Conservation (phyloP, 2,329 filamentous ascomycete species). For the Exophiala oligosperma region DNA sequence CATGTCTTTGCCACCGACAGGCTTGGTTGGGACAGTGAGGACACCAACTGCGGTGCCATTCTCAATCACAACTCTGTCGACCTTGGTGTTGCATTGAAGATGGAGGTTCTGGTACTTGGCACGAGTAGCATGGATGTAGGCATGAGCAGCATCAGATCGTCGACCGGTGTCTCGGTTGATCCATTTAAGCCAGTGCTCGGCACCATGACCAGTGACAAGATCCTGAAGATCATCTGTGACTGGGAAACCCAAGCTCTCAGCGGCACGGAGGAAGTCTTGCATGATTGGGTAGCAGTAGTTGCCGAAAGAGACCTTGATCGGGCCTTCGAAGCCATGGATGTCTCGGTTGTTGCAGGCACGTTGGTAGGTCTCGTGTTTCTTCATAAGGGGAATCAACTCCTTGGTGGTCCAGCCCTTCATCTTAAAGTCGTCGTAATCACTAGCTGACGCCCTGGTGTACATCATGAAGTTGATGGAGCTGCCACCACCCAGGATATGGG, state of each 20-base stretch:
- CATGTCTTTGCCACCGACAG: conserved; percentile 54
- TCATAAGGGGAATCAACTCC: conserved; percentile 74
- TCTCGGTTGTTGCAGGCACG: conserved; percentile 60
- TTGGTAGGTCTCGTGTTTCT: conserved; percentile 79
- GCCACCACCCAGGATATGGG: conserved; percentile 70
- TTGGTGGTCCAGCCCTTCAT: conserved; percentile 77
- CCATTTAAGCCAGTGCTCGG: conserved; percentile 84
- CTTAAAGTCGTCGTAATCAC: conserved; percentile 71
- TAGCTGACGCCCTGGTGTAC: conserved; percentile 14
- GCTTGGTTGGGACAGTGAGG: conserved; percentile 69
- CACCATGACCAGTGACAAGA: conserved; percentile 60
- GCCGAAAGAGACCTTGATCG: conserved; percentile 79
- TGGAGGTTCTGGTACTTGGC: conserved; percentile 70
- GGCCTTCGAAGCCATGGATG: conserved; percentile 74
- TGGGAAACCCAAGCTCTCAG: conserved; percentile 72
- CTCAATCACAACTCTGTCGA: conserved; percentile 74
- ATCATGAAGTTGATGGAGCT: conserved; percentile 79
- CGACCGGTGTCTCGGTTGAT: conserved; percentile 69
- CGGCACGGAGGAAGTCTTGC: conserved; percentile 74
- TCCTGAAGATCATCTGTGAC: conserved; percentile 76
- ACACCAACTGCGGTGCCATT: conserved; percentile 71
- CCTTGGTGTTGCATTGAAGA: conserved; percentile 72
- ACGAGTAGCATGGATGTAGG: conserved; percentile 74
- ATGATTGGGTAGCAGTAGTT: conserved; percentile 81
- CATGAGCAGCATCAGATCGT: conserved; percentile 74